Percentiles rank a stretch among this genome's conserved stretches.
These are phyloP conservation scores for Hypomontagnella monticulosa DNA, from an alignment of 495 filamentous ascomycete species.

Conservation along the genomic window DNA sequence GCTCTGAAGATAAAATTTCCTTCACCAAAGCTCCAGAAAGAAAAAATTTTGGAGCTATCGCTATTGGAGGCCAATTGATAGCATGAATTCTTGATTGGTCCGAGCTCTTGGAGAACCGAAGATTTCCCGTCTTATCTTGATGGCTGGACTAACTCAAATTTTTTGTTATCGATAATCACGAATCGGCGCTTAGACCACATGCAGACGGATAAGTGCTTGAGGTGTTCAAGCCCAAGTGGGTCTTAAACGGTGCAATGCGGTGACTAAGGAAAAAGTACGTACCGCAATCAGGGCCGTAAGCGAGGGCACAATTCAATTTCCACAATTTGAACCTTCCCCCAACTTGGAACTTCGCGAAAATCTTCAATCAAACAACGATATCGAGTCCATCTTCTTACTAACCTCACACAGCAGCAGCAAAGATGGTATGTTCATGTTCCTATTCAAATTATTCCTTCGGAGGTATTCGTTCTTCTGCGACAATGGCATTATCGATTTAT, in stretches of 20 bases:
- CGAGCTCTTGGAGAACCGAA: slow-evolving; percentile 26
- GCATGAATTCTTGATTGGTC: slow-evolving; percentile 18
- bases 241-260: neutral
- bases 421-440: slow-evolving; percentile 44
- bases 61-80: slow-evolving; percentile 11
- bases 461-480: neutral
- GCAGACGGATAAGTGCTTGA: neutral
- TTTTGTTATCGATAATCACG: slow-evolving; percentile 26
- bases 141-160: neutral
- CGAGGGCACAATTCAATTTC: slow-evolving; percentile 51
- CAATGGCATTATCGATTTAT: slow-evolving; percentile 4
- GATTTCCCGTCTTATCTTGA: slow-evolving; percentile 10
- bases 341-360: slow-evolving; percentile 44
- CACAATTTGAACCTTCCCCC: slow-evolving; percentile 44
- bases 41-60: slow-evolving; percentile 40
- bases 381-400: slow-evolving; percentile 44
- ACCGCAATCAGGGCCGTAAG: slow-evolving; percentile 41
- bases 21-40: slow-evolving; percentile 23
- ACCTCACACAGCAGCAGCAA: slow-evolving; percentile 47
- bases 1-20: slow-evolving; percentile 28
- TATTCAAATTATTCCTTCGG: slow-evolving; percentile 1
- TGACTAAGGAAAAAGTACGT: slow-evolving; percentile 24
- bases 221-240: neutral
- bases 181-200: slow-evolving; percentile 9
- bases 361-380: slow-evolving; percentile 45